Evolutionary conservation across 768 basidiomycete genomes (phyloP), one percentile per base, ranked within the genome.

Genomic region (Podaxis sp.): DNA sequence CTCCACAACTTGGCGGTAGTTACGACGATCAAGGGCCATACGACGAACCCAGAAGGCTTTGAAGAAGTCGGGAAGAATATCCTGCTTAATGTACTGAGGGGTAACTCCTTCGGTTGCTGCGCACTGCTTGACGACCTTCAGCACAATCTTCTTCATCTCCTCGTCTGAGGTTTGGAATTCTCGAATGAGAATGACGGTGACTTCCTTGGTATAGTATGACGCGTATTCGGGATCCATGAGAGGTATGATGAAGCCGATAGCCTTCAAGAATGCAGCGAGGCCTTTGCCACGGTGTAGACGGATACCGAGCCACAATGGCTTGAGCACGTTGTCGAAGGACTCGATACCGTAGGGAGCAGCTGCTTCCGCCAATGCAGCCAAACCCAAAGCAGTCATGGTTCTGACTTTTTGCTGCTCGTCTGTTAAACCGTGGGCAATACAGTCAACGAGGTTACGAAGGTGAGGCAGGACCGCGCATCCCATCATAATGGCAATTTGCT

Each of bases 401-500:
- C 93, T 82, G 55, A 97, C 95, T 71, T 97, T 97, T 74, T 96
- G 94, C 76, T 97, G 95, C 69, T 97, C 95, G 70, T 97, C 95
- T 50, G 91, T 87, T 56, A 96, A 78, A 41, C 95, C 95, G 71
- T 93, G 91, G 1, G 96, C 94, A 56, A 99, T 95, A 66, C 96
- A 95, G 65, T 96, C 93, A 26, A 99, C 97, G 49, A 99, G 82
- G 70, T 98, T 99, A 54, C 96, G 90, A 44, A 99, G 82, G 76
- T 99, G 97, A 15, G 97, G 97, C 1, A 99, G 84, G 24, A 99
- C 95, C 17, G 96, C 96, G 68, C 97, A 99, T 17, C 96, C 96
- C 96, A 99, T 99, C 96, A 99, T 98, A 71, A 98, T 96, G 20
- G 97, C 96, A 56, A 99, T 99, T 75, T 99, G 97, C 76, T 99